Evolutionary conservation across 257 asterid genomes (phyloP), one percentile per base, ranked within the genome.

Genomic region (Solanum chiquidenum): DNA sequence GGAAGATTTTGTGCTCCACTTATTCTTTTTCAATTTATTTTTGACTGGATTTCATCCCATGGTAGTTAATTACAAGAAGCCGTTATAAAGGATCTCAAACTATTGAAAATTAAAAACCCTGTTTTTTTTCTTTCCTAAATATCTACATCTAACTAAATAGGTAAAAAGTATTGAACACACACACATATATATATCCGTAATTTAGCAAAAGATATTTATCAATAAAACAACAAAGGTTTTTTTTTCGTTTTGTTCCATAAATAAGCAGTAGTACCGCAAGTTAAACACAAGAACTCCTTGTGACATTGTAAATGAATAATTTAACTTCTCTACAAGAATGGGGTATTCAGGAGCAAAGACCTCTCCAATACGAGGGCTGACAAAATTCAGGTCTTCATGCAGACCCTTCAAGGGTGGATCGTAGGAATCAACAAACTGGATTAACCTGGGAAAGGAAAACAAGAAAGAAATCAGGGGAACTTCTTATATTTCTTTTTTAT

Each of bases 351-450:
- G 69, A 82, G 68, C 3, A 79, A 79, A 82, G 55, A 97, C 99
- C 99, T 97, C 99, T 93, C 99, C 99, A 88, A 97, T 95, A 89
- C 99, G 96, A 92, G 99, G 99, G 90, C 99, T 96, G 91, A 97
- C 99, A 79, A 97, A 95, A 91, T 97, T 97, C 90, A 97, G 98
- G 90, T 97, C 99, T 92, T 97, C 99, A 90, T 95, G 98, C 87
- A 97, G 93, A 90, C 99, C 99, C 94, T 96, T 97, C 93, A 96
- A 85, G 86, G 99, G 98, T 83, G 99, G 99, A 94, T 95, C 98
- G 84, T 95, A 97, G 69, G 99, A 95, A 92, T 97, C 99, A 35
- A 97, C 93, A 90, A 95, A 97, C 84, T 95, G 98, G 89, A 95
- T 90, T 91, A 97, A 92, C 94, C 99, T 97, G 98, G 87, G 86